Percentiles rank a stretch among this genome's conserved stretches.
Evolutionary conservation across 768 basidiomycete species (phyloP).

Genomic region (Candolleomyces efflorescens): DNA sequence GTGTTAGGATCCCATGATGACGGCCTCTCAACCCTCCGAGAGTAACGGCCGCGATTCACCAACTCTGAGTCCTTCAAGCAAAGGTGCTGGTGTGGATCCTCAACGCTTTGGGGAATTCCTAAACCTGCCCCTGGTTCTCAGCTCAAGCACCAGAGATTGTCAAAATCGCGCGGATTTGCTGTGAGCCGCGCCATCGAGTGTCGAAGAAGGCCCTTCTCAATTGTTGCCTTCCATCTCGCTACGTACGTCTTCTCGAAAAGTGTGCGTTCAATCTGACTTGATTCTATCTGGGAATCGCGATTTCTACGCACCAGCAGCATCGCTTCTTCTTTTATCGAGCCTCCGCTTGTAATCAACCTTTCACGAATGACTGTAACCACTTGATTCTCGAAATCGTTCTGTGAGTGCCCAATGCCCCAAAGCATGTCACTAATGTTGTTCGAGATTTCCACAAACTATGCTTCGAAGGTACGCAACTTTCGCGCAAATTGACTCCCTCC

Average conservation of each 20-base stretch:
- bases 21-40: neutral
- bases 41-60: too few species aligned
- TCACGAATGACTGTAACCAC: neutral
- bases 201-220: neutral
- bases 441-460: neutral
- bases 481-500: neutral
- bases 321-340: neutral
- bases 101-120: slow-evolving; percentile 1
- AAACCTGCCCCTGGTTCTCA: neutral
- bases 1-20: neutral
- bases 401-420: neutral
- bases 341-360: neutral
- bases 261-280: slow-evolving; percentile 6
- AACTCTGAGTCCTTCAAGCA: neutral
- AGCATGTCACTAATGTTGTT: neutral
- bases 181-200: neutral
- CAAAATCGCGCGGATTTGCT: neutral
- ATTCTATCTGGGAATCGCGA: slow-evolving; percentile 9
- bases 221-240: slow-evolving; percentile 2
- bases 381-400: neutral
- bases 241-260: slow-evolving; percentile 10
- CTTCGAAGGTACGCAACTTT: neutral
- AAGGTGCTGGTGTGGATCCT: neutral
- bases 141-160: neutral
- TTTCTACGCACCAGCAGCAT: slow-evolving; percentile 6